Percentiles rank a stretch among this genome's conserved stretches.
These are phyloP conservation scores for Phaffomyces thermotolerans DNA, from an alignment of 805 yeast species.

Conservation along the genomic window DNA sequence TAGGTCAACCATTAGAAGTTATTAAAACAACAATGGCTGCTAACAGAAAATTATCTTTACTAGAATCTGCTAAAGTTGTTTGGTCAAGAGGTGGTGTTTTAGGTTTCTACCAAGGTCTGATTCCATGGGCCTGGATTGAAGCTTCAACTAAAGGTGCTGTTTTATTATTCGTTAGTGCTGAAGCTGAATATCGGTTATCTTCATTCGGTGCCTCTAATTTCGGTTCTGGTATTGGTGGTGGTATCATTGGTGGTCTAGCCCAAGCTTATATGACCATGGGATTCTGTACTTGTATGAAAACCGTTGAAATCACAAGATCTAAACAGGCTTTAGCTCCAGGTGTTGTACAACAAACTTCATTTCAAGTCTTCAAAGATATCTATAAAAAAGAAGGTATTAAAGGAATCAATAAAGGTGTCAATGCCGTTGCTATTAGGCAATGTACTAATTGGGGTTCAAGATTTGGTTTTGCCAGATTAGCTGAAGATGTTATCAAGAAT, in stretches of 20 bases:
- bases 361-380: conserved; percentile 81
- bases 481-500: conserved; percentile 75
- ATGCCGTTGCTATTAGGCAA: conserved; percentile 98
- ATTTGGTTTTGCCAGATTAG: conserved; percentile 86
- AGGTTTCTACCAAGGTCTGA: conserved; percentile 95
- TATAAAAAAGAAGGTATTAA: conserved; percentile 80
- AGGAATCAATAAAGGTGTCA: conserved; percentile 96
- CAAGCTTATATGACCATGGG: conserved; percentile 97
- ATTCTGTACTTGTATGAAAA: conserved; percentile 98
- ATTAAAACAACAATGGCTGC: conserved; percentile 98
- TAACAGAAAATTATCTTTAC: conserved; percentile 63
- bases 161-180: conserved; percentile 83
- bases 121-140: conserved; percentile 99
- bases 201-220: conserved; percentile 62
- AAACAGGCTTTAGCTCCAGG: conserved; percentile 69
- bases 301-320: conserved; percentile 91
- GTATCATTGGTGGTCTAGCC: conserved; percentile 92
- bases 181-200: conserved; percentile 75
- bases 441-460: conserved; percentile 99
- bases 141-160: conserved; percentile 99
- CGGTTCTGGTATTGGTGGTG: conserved; percentile 88
- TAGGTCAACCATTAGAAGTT: conserved; percentile 97
- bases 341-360: conserved; percentile 63
- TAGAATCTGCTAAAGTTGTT: conserved; percentile 63
- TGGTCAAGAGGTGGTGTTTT: conserved; percentile 90